These are phyloP conservation scores for Turritis glabra DNA, from an alignment of 345 rosid species.

Conservation along the genomic window DNA sequence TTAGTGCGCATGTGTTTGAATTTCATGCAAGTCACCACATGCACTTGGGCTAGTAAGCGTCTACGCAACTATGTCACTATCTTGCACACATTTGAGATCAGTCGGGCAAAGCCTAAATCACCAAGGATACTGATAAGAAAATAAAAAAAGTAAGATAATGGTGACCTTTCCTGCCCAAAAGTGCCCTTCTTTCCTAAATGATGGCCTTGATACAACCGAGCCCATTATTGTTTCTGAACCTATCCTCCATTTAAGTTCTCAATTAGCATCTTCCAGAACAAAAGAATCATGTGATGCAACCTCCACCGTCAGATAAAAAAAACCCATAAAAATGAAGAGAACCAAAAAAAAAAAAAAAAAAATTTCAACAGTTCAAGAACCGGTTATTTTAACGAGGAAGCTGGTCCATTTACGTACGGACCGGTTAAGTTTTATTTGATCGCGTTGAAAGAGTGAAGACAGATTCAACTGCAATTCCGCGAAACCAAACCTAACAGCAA, in stretches of 20 bases:
- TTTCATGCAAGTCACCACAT: neutral
- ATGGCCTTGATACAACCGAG: neutral
- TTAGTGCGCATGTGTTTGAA: neutral
- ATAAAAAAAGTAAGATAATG: neutral
- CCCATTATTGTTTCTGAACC: neutral
- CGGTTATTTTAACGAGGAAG: constrained; percentile 19
- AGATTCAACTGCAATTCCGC: constrained; percentile 39
- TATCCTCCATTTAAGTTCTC: neutral
- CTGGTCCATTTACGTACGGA: constrained; percentile 3
- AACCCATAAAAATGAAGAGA: neutral
- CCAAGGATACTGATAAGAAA: too few relatives aligned
- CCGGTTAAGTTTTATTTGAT: constrained; percentile 27
- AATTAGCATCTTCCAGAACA: neutral
- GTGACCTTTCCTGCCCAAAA: neutral
- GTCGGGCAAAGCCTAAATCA: neutral
- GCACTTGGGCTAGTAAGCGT: neutral
- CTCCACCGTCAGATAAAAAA: constrained; percentile 1
- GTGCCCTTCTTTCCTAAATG: too few relatives aligned
- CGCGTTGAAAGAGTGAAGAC: constrained; percentile 23
- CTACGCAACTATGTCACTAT: neutral
- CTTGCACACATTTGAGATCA: neutral
- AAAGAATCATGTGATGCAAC: constrained; percentile 6
- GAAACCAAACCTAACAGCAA: constrained; percentile 41
- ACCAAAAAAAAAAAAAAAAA: neutral
- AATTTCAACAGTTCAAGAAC: neutral